These are phyloP conservation scores for Ophiosphaerella narmari DNA, from an alignment of 2,329 filamentous ascomycete genomes.

Conservation along the genomic window DNA sequence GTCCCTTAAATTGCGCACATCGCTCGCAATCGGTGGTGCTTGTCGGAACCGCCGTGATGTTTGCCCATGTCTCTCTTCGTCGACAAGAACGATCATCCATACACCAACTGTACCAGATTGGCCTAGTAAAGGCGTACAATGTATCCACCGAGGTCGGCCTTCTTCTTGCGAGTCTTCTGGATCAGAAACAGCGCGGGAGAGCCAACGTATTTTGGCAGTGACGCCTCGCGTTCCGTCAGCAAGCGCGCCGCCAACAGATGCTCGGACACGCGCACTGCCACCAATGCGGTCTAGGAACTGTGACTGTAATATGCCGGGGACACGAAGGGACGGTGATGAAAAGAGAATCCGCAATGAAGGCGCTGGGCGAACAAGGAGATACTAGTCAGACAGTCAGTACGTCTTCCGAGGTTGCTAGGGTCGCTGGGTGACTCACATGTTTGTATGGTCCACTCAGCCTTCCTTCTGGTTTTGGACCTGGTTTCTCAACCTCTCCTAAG, in stretches of 20 bases:
- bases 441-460: slow-evolving; percentile 58
- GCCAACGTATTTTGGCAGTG: slow-evolving; percentile 75
- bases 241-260: slow-evolving; percentile 64
- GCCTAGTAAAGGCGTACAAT: slow-evolving; percentile 74
- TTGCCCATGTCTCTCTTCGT: slow-evolving; percentile 50
- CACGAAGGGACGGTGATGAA: slow-evolving; percentile 55
- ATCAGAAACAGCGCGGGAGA: slow-evolving; percentile 44
- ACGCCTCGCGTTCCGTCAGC: slow-evolving; percentile 68
- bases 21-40: slow-evolving; percentile 36
- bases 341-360: slow-evolving; percentile 57
- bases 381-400: slow-evolving; percentile 37
- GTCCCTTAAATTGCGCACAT: slow-evolving; percentile 23
- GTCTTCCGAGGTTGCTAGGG: neutral
- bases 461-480: slow-evolving; percentile 26
- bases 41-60: slow-evolving; percentile 33
- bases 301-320: slow-evolving; percentile 56
- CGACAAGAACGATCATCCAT: slow-evolving; percentile 77
- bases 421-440: slow-evolving; percentile 52
- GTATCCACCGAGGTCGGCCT: slow-evolving; percentile 73
- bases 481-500: slow-evolving; percentile 19
- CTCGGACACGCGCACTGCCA: slow-evolving; percentile 57
- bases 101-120: slow-evolving; percentile 71
- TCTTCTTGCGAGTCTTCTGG: slow-evolving; percentile 56
- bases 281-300: slow-evolving; percentile 55
- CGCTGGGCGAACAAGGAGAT: slow-evolving; percentile 53